These are phyloP conservation scores for Pichia sp. DNA, from an alignment of 1,139 yeast genomes.

Conservation along the genomic window DNA sequence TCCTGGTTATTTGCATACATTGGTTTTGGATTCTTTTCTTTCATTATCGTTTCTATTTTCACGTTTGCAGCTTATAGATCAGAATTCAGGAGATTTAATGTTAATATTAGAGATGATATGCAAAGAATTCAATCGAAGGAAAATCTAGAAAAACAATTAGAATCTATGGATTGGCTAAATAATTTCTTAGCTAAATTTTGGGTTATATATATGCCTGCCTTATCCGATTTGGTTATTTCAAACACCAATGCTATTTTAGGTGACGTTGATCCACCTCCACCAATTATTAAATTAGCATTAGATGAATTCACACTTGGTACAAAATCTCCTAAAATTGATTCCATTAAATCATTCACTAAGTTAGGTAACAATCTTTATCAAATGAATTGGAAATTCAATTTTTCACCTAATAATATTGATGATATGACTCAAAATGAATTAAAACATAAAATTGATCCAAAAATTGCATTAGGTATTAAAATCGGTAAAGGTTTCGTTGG, in stretches of 20 bases:
- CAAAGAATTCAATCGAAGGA: constrained; percentile 53
- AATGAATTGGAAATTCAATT: constrained; percentile 79
- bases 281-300: constrained; percentile 63
- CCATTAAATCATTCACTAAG: constrained; percentile 64
- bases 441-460: constrained; percentile 65
- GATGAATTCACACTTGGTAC: constrained; percentile 77
- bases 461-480: constrained; percentile 71
- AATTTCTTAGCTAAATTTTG: constrained; percentile 71
- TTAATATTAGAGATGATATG: constrained; percentile 70
- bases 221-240: constrained; percentile 66
- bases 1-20: constrained; percentile 55
- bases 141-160: constrained; percentile 53
- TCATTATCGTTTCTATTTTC: constrained; percentile 51
- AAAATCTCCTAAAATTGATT: constrained; percentile 67
- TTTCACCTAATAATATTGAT: constrained; percentile 74
- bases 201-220: constrained; percentile 82
- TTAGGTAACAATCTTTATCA: constrained; percentile 60
- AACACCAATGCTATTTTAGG: constrained; percentile 60
- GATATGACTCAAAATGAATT: constrained; percentile 75
- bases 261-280: constrained; percentile 74
- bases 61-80: constrained; percentile 61
- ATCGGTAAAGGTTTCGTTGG: constrained; percentile 73
- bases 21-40: constrained; percentile 51
- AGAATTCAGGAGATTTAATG: constrained; percentile 66
- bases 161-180: constrained; percentile 77